A percentile compares a stretch with the other conserved stretches of the same genome.
phyloP scores from a whole-genome alignment of 2,329 filamentous ascomycete genomes.

The Clarireedia paspali region DNA sequence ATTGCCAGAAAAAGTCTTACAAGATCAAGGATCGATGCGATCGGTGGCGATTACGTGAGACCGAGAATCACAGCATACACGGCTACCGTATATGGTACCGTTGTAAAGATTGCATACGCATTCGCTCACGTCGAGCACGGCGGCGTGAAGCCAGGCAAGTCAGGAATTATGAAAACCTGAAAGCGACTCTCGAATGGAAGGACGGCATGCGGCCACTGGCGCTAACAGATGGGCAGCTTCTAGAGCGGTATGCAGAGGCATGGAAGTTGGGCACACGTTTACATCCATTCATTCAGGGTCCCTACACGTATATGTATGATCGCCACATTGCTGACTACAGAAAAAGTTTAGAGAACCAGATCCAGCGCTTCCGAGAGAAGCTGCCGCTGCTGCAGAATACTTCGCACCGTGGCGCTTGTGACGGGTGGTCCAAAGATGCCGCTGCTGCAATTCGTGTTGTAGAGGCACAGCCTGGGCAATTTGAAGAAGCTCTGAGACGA shows the following conservation, averaged over 20 bases:
- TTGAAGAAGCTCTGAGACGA: too few species aligned
- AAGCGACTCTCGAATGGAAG: neutral
- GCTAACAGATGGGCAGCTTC: neutral
- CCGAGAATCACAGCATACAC: too few species aligned
- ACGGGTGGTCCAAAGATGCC: too few species aligned
- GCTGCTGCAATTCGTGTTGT: too few species aligned
- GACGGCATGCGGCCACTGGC: neutral
- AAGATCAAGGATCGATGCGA: too few species aligned
- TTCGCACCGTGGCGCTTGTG: too few species aligned
- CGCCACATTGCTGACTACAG: neutral
- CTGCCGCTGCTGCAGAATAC: neutral
- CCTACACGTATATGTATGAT: neutral
- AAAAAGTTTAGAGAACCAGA: neutral
- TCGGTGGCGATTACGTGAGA: too few species aligned
- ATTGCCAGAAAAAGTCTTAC: too few species aligned
- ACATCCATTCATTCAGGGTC: neutral
- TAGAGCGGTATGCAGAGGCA: neutral
- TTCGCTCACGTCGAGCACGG: too few species aligned
- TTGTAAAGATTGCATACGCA: neutral
- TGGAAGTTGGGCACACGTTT: neutral
- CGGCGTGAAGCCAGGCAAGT: too few species aligned
- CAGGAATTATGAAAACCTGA: neutral
- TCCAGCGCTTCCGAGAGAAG: neutral
- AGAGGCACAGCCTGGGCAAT: too few species aligned
- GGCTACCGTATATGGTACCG: too few species aligned